Percentiles rank a stretch among this genome's conserved stretches.
phyloP scores from a whole-genome alignment of 129 eudicot genomes.

The Flaveria bidentis region DNA sequence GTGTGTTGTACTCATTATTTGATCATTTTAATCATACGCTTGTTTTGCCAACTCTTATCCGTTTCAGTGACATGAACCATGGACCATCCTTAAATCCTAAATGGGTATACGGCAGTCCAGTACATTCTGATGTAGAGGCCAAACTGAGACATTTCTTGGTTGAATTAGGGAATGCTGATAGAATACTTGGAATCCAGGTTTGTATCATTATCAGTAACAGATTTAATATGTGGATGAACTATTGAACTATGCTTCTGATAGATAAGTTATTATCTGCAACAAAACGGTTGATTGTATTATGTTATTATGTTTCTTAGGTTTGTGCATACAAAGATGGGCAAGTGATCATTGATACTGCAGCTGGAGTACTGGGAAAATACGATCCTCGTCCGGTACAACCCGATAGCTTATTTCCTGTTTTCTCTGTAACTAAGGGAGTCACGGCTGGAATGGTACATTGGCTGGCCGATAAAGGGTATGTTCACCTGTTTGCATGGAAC shows the following conservation, averaged over 20 bases:
- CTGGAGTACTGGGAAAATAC: slow-evolving; percentile 89
- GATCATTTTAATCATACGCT: neutral
- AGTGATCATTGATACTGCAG: slow-evolving; percentile 95
- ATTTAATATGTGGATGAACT: neutral
- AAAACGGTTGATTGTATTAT: neutral
- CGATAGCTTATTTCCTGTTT: slow-evolving; percentile 87
- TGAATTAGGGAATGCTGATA: slow-evolving; percentile 75
- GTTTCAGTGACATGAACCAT: slow-evolving; percentile 62
- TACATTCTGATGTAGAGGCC: slow-evolving; percentile 76
- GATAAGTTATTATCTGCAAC: neutral
- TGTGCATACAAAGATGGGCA: slow-evolving; percentile 97
- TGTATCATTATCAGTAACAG: neutral
- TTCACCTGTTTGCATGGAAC: slow-evolving; percentile 7
- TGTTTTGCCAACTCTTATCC: slow-evolving; percentile 13
- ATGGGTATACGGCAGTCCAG: slow-evolving; percentile 75
- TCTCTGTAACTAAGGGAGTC: slow-evolving; percentile 87
- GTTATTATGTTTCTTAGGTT: slow-evolving; percentile 44
- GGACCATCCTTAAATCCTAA: slow-evolving; percentile 64
- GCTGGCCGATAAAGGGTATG: slow-evolving; percentile 86
- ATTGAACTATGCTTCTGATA: slow-evolving; percentile 1
- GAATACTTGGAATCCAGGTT: slow-evolving; percentile 97
- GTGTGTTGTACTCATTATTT: neutral
- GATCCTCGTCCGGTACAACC: slow-evolving; percentile 98
- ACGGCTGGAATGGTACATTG: slow-evolving; percentile 93
- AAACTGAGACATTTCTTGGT: slow-evolving; percentile 69